Evolutionary conservation across 257 asterid genomes (phyloP).

Genomic region (Fraxinus anomala): DNA sequence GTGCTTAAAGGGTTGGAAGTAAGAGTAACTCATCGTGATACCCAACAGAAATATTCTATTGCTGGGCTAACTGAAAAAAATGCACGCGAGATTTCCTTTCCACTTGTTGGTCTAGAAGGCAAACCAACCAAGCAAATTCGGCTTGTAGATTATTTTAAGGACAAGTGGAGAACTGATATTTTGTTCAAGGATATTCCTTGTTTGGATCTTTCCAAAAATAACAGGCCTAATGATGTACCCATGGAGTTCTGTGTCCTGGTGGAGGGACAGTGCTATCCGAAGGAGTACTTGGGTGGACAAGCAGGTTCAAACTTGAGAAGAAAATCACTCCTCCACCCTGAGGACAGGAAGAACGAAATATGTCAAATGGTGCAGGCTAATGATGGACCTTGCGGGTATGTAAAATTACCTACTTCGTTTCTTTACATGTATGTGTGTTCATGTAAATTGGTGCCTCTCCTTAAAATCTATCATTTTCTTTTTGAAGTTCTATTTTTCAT

Average conservation of each 20-base stretch:
- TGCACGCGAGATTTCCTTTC: constrained; percentile 37
- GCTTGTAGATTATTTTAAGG: constrained; percentile 52
- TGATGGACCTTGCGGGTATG: constrained; percentile 80
- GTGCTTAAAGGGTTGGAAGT: constrained; percentile 66
- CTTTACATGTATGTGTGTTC: not conserved
- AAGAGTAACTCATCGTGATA: constrained; percentile 56
- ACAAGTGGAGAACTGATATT: constrained; percentile 49
- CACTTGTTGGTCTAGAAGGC: constrained; percentile 40
- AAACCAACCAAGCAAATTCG: constrained; percentile 16
- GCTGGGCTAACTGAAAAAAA: constrained; percentile 26
- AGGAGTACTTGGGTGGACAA: constrained; percentile 46
- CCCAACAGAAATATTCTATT: constrained; percentile 55
- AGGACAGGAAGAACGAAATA: constrained; percentile 40
- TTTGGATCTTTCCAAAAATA: constrained; percentile 50
- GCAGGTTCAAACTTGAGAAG: constrained; percentile 40
- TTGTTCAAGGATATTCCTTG: constrained; percentile 47
- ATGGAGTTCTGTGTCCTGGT: constrained; percentile 68
- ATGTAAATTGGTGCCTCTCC: not conserved
- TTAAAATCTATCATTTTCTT: not conserved
- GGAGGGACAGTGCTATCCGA: constrained; percentile 65
- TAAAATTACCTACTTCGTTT: not conserved
- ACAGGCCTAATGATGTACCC: constrained; percentile 43
- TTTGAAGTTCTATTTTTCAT: not conserved
- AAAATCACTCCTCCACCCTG: constrained; percentile 50
- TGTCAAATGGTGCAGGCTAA: constrained; percentile 48